Evolutionary conservation across 176 grass and related monocot genomes (phyloP).

Genomic region (Musa itinerans): DNA sequence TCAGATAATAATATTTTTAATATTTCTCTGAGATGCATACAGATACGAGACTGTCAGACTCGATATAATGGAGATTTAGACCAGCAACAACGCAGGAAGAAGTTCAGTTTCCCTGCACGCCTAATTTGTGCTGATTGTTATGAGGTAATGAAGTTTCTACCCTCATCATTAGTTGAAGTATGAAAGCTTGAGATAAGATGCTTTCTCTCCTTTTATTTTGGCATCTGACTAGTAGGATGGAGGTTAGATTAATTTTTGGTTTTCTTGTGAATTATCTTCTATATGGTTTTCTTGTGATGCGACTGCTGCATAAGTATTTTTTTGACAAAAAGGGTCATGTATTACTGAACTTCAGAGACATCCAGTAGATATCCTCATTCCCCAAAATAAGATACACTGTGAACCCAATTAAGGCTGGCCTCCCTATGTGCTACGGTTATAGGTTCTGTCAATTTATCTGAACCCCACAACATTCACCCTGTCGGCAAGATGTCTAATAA

Average conservation of each 20-base stretch:
- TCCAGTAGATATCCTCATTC: too few species aligned
- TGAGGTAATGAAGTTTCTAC: constrained; percentile 43
- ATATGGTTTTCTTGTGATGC: too few species aligned
- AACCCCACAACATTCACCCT: too few species aligned
- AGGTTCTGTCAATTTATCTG: too few species aligned
- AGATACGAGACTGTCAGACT: constrained; percentile 91
- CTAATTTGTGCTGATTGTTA: constrained; percentile 96
- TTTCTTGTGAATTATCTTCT: neutral
- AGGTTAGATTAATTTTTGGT: neutral
- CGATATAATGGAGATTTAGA: constrained; percentile 83
- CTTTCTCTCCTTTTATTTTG: neutral
- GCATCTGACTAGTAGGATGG: neutral
- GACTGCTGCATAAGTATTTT: too few species aligned
- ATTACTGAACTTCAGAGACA: too few species aligned
- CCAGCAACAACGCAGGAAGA: constrained; percentile 75
- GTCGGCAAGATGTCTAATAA: too few species aligned
- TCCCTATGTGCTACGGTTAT: too few species aligned
- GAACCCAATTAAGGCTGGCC: too few species aligned
- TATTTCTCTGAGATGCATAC: constrained; percentile 15
- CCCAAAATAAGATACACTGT: too few species aligned
- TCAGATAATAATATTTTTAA: neutral
- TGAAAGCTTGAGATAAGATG: neutral
- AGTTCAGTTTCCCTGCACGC: constrained; percentile 84
- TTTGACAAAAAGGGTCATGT: too few species aligned
- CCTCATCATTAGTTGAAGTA: neutral